phyloP scores from a whole-genome alignment of 2,329 filamentous ascomycete species.

The Trichoderma polysporum region DNA sequence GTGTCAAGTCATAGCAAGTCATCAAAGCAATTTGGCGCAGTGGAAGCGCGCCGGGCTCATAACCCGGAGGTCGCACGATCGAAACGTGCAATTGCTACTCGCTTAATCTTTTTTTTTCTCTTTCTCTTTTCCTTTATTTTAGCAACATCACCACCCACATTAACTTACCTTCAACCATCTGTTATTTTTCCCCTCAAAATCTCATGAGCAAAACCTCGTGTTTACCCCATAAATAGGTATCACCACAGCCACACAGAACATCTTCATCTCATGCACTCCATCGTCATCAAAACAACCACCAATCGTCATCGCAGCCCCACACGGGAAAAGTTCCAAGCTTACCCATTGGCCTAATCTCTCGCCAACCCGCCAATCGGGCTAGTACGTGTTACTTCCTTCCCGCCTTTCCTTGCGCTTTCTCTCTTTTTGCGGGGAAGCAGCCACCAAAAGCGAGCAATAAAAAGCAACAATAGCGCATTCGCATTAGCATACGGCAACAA shows the following conservation, averaged over 20 bases:
- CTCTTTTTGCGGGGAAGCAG: constrained; percentile 12
- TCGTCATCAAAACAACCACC: background rate
- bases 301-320: background rate
- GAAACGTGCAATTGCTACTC: constrained; percentile 16
- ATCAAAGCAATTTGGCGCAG: constrained; percentile 16
- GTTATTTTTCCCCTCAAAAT: background rate
- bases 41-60: constrained; percentile 18
- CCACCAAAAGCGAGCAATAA: background rate
- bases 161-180: background rate
- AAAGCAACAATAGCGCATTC: background rate
- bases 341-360: background rate
- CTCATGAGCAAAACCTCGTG: background rate
- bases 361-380: constrained; percentile 7
- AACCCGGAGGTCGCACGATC: constrained; percentile 18
- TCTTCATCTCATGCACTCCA: background rate
- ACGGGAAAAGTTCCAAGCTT: background rate
- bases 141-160: background rate
- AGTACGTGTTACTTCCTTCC: background rate
- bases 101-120: background rate
- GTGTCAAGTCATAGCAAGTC: background rate
- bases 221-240: background rate
- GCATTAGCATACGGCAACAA: background rate
- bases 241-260: background rate
- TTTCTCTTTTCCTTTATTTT: constrained; percentile 1
- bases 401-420: no score